A percentile compares a stretch with the other conserved stretches of the same genome.
phyloP scores from a whole-genome alignment of 164 flowering plant species.

The Vitis cinerea region DNA sequence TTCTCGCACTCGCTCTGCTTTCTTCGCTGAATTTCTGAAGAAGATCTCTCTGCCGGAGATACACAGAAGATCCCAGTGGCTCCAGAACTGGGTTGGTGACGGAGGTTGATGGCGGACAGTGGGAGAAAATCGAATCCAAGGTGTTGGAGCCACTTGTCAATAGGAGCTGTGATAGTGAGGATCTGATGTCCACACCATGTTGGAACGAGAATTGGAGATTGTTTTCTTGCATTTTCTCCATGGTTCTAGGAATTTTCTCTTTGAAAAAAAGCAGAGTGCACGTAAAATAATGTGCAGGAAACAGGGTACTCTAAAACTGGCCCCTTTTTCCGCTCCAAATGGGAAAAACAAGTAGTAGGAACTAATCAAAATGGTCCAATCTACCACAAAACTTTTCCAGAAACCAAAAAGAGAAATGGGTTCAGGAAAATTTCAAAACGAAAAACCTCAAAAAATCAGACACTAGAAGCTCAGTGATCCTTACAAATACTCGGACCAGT shows the following conservation, averaged over 20 bases:
- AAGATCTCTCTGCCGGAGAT: conserved; percentile 65
- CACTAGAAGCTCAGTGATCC: not conserved
- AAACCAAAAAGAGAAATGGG: not conserved
- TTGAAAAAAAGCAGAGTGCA: conserved; percentile 11
- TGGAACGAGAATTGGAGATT: conserved; percentile 11
- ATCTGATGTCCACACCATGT: conserved; percentile 23
- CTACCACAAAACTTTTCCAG: too few relatives aligned
- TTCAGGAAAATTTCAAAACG: too few relatives aligned
- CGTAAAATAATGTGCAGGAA: conserved; percentile 19
- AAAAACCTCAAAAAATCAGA: conserved; percentile 1
- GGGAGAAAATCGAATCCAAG: conserved; percentile 64
- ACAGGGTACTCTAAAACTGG: conserved; percentile 17
- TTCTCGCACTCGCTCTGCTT: conserved; percentile 20
- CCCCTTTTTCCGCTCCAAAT: conserved; percentile 19
- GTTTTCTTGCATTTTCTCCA: conserved; percentile 32
- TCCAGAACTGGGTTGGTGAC: conserved; percentile 20
- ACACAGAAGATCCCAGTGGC: conserved; percentile 77
- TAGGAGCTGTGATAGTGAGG: conserved; percentile 61
- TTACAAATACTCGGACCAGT: not conserved
- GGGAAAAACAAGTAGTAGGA: not conserved
- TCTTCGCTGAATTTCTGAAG: conserved; percentile 49
- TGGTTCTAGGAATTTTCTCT: conserved; percentile 7
- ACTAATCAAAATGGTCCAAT: too few relatives aligned
- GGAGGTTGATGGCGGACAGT: conserved; percentile 30
- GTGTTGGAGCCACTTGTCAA: conserved; percentile 52